These are phyloP conservation scores for Brettanomyces sp. DNA, from an alignment of 805 yeast species.

Conservation along the genomic window DNA sequence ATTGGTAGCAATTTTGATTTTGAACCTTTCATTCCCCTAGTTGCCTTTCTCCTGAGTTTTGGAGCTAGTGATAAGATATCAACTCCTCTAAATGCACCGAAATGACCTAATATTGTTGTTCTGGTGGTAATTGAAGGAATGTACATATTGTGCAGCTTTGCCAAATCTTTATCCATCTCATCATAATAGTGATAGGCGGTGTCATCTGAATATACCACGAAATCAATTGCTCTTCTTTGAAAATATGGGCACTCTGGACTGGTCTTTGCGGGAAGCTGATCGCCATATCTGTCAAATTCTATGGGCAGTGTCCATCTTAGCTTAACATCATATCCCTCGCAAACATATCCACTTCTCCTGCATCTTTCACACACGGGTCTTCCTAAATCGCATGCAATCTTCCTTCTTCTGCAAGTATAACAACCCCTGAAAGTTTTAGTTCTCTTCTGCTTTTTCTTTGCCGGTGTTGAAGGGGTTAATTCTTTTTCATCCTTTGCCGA, in stretches of 20 bases:
- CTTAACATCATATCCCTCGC: conserved; percentile 79
- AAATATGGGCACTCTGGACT: conserved; percentile 39
- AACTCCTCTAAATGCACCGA: conserved; percentile 64
- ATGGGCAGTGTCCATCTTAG: conserved; percentile 67
- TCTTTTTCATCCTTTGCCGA: conserved; percentile 3
- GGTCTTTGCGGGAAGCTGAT: conserved; percentile 24
- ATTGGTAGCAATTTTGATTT: not conserved
- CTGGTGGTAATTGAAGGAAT: conserved; percentile 28
- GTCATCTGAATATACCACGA: conserved; percentile 60
- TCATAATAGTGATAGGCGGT: conserved; percentile 60
- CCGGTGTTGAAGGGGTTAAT: conserved; percentile 25
- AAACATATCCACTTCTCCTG: conserved; percentile 50
- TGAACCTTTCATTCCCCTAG: not conserved
- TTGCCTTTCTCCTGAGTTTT: not conserved
- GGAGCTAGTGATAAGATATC: not conserved
- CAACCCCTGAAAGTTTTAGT: conserved; percentile 82
- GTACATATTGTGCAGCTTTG: conserved; percentile 40
- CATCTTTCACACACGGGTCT: conserved; percentile 70
- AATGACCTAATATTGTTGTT: conserved; percentile 49
- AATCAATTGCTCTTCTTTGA: conserved; percentile 63
- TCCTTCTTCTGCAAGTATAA: conserved; percentile 75
- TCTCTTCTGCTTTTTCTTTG: conserved; percentile 26
- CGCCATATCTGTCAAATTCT: conserved; percentile 38
- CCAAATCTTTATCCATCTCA: conserved; percentile 69
- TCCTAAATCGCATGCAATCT: conserved; percentile 69